These are phyloP conservation scores for Ustilago tritici DNA, from an alignment of 1,284 basidiomycete genomes.

Conservation along the genomic window DNA sequence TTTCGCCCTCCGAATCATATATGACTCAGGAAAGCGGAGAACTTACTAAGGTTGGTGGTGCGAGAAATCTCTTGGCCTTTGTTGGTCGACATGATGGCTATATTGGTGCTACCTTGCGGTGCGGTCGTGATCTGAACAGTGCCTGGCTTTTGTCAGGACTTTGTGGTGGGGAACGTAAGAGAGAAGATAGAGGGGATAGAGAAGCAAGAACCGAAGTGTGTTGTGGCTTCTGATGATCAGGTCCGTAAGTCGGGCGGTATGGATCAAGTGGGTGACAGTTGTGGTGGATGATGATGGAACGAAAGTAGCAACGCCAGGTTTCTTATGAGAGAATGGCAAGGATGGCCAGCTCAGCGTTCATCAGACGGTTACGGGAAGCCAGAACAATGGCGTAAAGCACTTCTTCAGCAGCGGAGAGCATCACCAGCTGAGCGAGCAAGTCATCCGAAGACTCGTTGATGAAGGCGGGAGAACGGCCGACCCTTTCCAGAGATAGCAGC, in stretches of 20 bases:
- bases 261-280: not conserved
- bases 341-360: not conserved
- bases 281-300: not conserved
- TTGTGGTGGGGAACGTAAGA: not conserved
- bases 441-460: not conserved
- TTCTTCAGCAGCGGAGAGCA: not conserved
- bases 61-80: slow-evolving; percentile 21
- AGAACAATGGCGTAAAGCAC: not conserved
- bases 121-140: not conserved
- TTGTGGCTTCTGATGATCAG: not conserved
- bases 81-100: slow-evolving; percentile 15
- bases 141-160: not conserved
- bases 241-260: not conserved
- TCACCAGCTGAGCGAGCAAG: not conserved
- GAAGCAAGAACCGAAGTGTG: not conserved
- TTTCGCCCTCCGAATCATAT: too few species aligned
- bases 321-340: slow-evolving; percentile 4
- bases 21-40: not conserved
- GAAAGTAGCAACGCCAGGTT: not conserved
- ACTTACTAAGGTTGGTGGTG: slow-evolving; percentile 37
- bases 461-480: not conserved
- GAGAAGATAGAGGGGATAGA: not conserved
- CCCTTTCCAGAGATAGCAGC: not conserved
- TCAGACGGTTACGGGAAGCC: not conserved
- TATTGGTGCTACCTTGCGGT: slow-evolving; percentile 3